Evolutionary conservation across 169 alveolate species (phyloP), one percentile per base, ranked within the genome.

Genomic region (Cryptosporidium muris): DNA sequence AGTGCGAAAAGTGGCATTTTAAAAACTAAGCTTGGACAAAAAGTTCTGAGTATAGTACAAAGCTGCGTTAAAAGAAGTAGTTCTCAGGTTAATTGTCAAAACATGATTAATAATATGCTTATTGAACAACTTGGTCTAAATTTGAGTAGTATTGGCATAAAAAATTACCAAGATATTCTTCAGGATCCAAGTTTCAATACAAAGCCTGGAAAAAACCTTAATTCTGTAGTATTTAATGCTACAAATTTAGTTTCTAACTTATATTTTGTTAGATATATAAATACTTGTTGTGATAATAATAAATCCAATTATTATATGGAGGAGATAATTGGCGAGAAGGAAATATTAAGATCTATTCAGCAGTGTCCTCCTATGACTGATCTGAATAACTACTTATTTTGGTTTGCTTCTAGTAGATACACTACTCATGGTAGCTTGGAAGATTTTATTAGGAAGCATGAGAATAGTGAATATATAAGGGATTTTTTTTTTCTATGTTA

Each of bases 301-400:
- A 25, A 25, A 25, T 25, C 25, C 25, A 25, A 25, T 25, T 25
- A 25, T 25, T 0, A 25, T 25, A 25, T 25, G 25, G 25, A 25
- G 25, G 25, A 0, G 25, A 0, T 25, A 25, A 2, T 64, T 64
- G 11, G 34, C 6, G 43, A 38, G 14, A 9, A 40, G n/a, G 80
- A 64, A 14, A 36, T 74, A 74, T 11, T 58, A 12, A 60, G 60
- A 45, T 43, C 60, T 4, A 74, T 74, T 53, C n/a, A 58, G 42
- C 49, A 42, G n/a, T 66, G 74, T 11, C 85, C 85, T 58, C 54
- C 60, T 12, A 16, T 74, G 45, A 36, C 48, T 16, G 67, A 74
- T 74, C 49, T 74, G 45, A 43, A 58, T 74, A 68, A 74, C 34
- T 45, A 74, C 49, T 74, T 74, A 36, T 62, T 74, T 56, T 74